Evolutionary conservation across 2,329 filamentous ascomycete genomes (phyloP).

Genomic region (Cladophialophora chaetospira): DNA sequence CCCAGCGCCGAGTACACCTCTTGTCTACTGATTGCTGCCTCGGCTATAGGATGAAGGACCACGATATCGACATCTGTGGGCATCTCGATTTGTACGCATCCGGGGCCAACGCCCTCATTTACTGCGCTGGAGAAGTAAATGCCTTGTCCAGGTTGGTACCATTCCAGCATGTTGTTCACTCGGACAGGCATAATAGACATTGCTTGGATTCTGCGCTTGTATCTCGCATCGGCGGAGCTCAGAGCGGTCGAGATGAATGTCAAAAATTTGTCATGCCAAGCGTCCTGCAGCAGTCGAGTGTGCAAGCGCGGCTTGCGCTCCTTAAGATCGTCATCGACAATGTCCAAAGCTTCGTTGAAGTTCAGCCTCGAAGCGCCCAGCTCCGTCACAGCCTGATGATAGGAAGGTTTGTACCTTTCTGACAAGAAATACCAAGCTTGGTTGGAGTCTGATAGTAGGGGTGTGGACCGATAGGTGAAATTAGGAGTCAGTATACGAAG

Average conservation of each 20-base stretch:
- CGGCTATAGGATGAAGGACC: slow-evolving; percentile 20
- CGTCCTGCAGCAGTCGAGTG: slow-evolving; percentile 2
- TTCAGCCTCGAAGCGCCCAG: slow-evolving; percentile 8
- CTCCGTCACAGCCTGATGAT: slow-evolving; percentile 3
- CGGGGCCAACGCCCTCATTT: slow-evolving; percentile 12
- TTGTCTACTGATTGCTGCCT: slow-evolving; percentile 1
- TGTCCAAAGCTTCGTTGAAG: slow-evolving; percentile 11
- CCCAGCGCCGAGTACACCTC: slow-evolving; percentile 16
- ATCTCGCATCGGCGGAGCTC: background rate
- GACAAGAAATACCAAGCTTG: slow-evolving; percentile 7
- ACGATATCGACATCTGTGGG: slow-evolving; percentile 14
- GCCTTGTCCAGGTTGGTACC: background rate
- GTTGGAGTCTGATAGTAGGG: slow-evolving; percentile 2
- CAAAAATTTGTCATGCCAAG: slow-evolving; percentile 18
- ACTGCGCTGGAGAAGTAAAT: slow-evolving; percentile 18
- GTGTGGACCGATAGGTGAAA: slow-evolving; percentile 10
- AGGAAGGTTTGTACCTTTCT: background rate
- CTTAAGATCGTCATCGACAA: slow-evolving; percentile 8
- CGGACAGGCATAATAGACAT: slow-evolving; percentile 15
- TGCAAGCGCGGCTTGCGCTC: background rate
- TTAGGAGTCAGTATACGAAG: slow-evolving; percentile 8
- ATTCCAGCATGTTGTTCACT: slow-evolving; percentile 7
- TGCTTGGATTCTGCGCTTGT: slow-evolving; percentile 3
- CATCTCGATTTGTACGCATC: slow-evolving; percentile 15
- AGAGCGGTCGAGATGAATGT: slow-evolving; percentile 2